Percentiles rank a stretch among this genome's conserved stretches.
Conservation (phyloP, 2,329 filamentous ascomycete genomes). For the Cyphellophora europaea region DNA sequence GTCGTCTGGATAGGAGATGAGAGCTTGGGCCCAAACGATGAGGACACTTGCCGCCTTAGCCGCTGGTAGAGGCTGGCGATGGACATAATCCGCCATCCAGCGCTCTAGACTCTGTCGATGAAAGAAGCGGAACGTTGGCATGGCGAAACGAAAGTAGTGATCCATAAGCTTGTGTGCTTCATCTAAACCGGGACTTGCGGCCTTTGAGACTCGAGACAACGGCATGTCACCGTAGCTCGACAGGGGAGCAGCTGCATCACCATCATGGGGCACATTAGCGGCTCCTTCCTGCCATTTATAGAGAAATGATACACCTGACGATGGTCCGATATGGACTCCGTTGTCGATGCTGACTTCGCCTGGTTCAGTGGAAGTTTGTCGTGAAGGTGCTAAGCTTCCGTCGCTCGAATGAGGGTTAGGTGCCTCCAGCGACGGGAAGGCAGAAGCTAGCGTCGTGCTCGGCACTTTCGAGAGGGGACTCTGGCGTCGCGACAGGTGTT, state of each 20-base stretch:
- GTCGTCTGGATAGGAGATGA: slow-evolving; percentile 10
- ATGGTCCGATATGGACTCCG: slow-evolving; percentile 41
- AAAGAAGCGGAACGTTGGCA: slow-evolving; percentile 45
- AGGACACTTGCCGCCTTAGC: slow-evolving; percentile 27
- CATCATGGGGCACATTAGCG: slow-evolving; percentile 18
- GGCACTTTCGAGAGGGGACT: not conserved
- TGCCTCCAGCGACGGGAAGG: not conserved
- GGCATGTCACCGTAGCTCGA: slow-evolving; percentile 32
- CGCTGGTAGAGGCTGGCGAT: slow-evolving; percentile 19
- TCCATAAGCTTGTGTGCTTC: slow-evolving; percentile 31
- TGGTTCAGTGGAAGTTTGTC: slow-evolving; percentile 1
- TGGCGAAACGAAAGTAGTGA: slow-evolving; percentile 46
- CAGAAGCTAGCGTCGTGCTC: not conserved
- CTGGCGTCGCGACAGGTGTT: not conserved
- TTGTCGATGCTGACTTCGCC: slow-evolving; percentile 20
- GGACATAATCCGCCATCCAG: slow-evolving; percentile 30
- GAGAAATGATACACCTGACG: slow-evolving; percentile 43
- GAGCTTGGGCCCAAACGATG: slow-evolving; percentile 20
- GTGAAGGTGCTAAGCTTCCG: not conserved
- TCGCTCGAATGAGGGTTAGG: not conserved
- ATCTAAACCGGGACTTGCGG: slow-evolving; percentile 23
- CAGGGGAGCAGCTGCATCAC: slow-evolving; percentile 25
- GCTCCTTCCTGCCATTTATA: slow-evolving; percentile 53
- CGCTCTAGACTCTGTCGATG: slow-evolving; percentile 39
- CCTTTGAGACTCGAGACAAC: slow-evolving; percentile 23